Evolutionary conservation across 176 grass and related monocot genomes (phyloP), one percentile per base, ranked within the genome.

Genomic region (Neostapfia colusana): DNA sequence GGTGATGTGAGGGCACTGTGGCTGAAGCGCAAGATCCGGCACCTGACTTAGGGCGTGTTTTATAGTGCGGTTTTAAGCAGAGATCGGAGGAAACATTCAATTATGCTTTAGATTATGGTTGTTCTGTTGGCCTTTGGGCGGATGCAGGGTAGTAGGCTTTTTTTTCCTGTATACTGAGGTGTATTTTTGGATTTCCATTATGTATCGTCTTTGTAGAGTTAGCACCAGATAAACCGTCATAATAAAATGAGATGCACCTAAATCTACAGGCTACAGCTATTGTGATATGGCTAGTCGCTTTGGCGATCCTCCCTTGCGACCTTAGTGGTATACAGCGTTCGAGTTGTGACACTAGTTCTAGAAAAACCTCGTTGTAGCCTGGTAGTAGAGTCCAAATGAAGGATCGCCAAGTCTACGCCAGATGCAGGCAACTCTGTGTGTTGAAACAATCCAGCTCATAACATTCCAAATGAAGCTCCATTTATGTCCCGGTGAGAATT

Each of bases 1-100:
- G 63, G 60, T 6, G 91, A 93, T 0, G 88, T 93, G 16, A 85
- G 91, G 13, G 65, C 85, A 23, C 24, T 93, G 57, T 93, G 91
- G 91, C 49, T 93, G 36, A 90, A 86, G 77, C 81, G 91, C 78
- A 90, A 93, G 80, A 85, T 93, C 72, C 85, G 84, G 65, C 49
- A 90, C 63, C 91, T 90, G 66, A 69, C 68, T 15, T 82, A 78
- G 44, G 70, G 35, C 65, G 35, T 53, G 57, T 40, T 49, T 67
- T 54, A 27, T 71, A 38, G 31, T 21, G 55, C 28, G 42, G 37
- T 68, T 76, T 43, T 63, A 31, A 59, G 2, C 73, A 9, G 61
- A 70, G 59, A 65, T 58, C 78, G 41, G 77, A 69, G 43, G 39
- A 3, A 42, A n/a, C 12, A 69, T 73, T 70, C 34, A 39, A 20